A percentile compares a stretch with the other conserved stretches of the same genome.
Conservation (phyloP, 129 eudicot genomes). For the Scalesia atractyloides region DNA sequence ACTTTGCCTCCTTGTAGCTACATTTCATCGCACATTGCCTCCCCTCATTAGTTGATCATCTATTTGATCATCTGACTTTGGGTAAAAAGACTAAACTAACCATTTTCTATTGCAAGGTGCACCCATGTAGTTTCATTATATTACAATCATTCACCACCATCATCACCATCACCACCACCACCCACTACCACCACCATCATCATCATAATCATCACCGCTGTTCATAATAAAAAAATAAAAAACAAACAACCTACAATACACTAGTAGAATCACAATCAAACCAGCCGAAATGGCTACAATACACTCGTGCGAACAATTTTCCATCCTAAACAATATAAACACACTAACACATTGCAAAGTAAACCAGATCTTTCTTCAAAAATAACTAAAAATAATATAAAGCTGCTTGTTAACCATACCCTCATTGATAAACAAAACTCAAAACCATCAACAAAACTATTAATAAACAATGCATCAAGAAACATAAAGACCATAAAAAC, state of each 20-base stretch:
- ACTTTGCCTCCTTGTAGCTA: too few species aligned
- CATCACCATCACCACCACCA: too few species aligned
- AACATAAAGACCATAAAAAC: not conserved
- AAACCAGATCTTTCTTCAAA: not conserved
- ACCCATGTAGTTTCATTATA: too few species aligned
- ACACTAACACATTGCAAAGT: not conserved
- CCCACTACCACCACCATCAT: too few species aligned
- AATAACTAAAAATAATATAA: not conserved
- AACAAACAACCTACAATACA: not conserved
- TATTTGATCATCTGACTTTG: too few species aligned
- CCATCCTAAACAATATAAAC: not conserved
- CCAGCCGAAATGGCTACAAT: conserved; percentile 4
- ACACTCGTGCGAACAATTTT: not conserved
- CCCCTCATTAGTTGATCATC: too few species aligned
- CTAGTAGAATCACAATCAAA: conserved; percentile 18
- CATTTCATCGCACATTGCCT: too few species aligned
- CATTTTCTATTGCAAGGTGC: too few species aligned
- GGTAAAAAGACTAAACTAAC: too few species aligned
- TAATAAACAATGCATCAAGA: conserved; percentile 24
- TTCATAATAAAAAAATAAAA: too few species aligned
- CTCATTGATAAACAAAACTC: not conserved
- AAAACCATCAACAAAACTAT: conserved; percentile 23
- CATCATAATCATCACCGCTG: too few species aligned
- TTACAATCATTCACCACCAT: too few species aligned
- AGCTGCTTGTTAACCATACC: conserved; percentile 14